Evolutionary conservation across 2,329 filamentous ascomycete genomes (phyloP).

Genomic region (Aspergillus intermedius): DNA sequence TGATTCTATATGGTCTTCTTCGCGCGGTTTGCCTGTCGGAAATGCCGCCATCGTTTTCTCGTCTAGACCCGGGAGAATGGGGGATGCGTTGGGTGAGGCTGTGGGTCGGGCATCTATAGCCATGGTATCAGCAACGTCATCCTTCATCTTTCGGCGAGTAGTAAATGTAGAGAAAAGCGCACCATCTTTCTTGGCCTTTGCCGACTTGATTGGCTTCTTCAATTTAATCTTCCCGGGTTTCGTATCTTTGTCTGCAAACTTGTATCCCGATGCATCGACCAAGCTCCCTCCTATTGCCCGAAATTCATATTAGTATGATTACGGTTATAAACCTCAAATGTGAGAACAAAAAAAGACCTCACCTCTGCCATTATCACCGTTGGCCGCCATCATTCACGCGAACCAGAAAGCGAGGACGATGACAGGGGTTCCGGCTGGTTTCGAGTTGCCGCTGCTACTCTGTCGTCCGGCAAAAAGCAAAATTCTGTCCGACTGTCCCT

Average conservation of each 20-base stretch:
- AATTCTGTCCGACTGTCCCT: no score
- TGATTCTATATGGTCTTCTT: conserved; percentile 72
- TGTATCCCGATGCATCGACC: conserved; percentile 41
- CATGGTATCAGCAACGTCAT: neutral
- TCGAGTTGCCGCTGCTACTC: no score
- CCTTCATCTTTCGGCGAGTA: neutral
- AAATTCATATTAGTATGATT: neutral
- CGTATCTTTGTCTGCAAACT: conserved; percentile 39
- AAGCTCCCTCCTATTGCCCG: conserved; percentile 24
- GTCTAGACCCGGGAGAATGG: conserved; percentile 56
- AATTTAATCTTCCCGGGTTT: conserved; percentile 41
- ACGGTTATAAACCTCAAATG: no score
- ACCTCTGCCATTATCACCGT: conserved; percentile 31
- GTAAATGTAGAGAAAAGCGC: conserved; percentile 7
- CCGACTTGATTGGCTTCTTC: conserved; percentile 29
- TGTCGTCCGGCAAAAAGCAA: no score
- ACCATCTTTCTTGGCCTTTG: conserved; percentile 26
- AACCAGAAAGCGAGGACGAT: neutral
- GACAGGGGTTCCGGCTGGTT: no score
- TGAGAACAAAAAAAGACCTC: conserved; percentile 6
- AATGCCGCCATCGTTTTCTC: conserved; percentile 73
- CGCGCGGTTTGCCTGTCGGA: conserved; percentile 70
- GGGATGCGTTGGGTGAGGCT: conserved; percentile 33
- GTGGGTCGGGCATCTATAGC: conserved; percentile 17
- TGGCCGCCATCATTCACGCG: conserved; percentile 27